Percentiles rank a stretch among this genome's conserved stretches.
Conservation (phyloP, 176 grass and related monocot species). For the Melocanna baccifera region DNA sequence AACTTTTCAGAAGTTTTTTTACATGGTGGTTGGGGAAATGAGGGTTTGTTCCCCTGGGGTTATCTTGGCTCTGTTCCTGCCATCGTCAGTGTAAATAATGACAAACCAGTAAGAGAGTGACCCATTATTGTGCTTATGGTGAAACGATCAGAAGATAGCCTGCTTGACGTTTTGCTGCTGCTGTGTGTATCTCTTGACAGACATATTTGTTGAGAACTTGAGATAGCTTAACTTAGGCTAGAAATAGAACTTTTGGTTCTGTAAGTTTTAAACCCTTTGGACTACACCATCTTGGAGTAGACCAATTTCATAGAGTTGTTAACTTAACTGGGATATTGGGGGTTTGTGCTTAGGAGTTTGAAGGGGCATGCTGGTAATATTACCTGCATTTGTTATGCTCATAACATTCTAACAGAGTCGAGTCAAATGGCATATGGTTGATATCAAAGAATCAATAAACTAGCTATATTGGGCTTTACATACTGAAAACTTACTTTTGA, state of each 20-base stretch:
- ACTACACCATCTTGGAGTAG: not conserved
- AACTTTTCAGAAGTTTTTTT: not conserved
- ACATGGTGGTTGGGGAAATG: not conserved
- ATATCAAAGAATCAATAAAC: not conserved
- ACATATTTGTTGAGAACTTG: not conserved
- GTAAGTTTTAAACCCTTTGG: not conserved
- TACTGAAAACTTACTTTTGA: not conserved
- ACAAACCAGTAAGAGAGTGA: not conserved
- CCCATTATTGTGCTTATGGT: not conserved
- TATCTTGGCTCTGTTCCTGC: not conserved
- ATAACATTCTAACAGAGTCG: not conserved
- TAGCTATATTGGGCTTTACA: slow-evolving; percentile 14
- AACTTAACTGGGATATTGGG: not conserved
- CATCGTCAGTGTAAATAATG: slow-evolving; percentile 14
- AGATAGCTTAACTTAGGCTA: slow-evolving; percentile 7
- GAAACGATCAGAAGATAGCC: not conserved
- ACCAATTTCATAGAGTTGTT: not conserved
- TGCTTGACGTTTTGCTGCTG: not conserved
- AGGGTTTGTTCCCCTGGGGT: not conserved
- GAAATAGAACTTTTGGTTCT: slow-evolving; percentile 3
- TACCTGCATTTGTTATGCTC: not conserved
- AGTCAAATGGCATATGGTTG: not conserved
- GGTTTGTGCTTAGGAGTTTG: slow-evolving; percentile 7
- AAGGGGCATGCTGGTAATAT: not conserved
- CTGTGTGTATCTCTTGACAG: not conserved